Conservation (phyloP, 2,329 filamentous ascomycete genomes). For the Celoporthe dispersa region DNA sequence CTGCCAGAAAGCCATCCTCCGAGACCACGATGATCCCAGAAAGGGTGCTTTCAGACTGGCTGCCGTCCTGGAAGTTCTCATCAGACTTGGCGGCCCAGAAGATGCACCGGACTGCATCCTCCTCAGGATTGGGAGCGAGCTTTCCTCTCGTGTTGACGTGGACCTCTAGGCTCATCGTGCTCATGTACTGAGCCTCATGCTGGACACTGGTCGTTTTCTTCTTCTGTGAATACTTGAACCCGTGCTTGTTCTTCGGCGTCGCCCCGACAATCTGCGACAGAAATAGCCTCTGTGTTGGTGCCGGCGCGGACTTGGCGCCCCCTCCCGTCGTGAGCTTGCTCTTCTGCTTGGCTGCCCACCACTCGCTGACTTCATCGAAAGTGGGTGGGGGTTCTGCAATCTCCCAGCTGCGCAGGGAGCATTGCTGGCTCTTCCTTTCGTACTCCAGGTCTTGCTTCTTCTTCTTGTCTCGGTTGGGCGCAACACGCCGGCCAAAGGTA, state of each 20-base stretch:
- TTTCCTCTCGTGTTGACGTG: slow-evolving; percentile 86
- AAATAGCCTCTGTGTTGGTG: slow-evolving; percentile 41
- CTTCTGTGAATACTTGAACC: slow-evolving; percentile 85
- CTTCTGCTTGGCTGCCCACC: slow-evolving; percentile 57
- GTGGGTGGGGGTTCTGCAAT: slow-evolving; percentile 73
- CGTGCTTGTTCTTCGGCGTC: slow-evolving; percentile 80
- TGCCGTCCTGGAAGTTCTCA: slow-evolving; percentile 59
- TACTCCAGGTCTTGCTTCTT: slow-evolving; percentile 54
- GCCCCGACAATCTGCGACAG: slow-evolving; percentile 88
- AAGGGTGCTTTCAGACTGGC: slow-evolving; percentile 52
- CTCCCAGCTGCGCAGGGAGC: slow-evolving; percentile 75
- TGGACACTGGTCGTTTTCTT: slow-evolving; percentile 74
- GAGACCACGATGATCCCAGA: slow-evolving; percentile 77
- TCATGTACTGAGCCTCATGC: slow-evolving; percentile 93
- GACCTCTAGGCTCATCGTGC: slow-evolving; percentile 89
- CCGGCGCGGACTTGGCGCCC: slow-evolving; percentile 29
- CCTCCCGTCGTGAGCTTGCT: slow-evolving; percentile 30
- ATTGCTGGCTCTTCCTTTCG: slow-evolving; percentile 57
- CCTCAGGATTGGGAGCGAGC: slow-evolving; percentile 84
- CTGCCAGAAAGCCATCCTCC: slow-evolving; percentile 60
- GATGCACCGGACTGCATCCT: slow-evolving; percentile 85
- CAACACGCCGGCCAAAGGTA: slow-evolving; percentile 56
- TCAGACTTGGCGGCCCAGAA: slow-evolving; percentile 90
- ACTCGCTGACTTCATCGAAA: slow-evolving; percentile 68
- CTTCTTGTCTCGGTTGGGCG: slow-evolving; percentile 52